These are phyloP conservation scores for Elaeis guineensis DNA, from an alignment of 176 grass and related monocot genomes.

Conservation along the genomic window DNA sequence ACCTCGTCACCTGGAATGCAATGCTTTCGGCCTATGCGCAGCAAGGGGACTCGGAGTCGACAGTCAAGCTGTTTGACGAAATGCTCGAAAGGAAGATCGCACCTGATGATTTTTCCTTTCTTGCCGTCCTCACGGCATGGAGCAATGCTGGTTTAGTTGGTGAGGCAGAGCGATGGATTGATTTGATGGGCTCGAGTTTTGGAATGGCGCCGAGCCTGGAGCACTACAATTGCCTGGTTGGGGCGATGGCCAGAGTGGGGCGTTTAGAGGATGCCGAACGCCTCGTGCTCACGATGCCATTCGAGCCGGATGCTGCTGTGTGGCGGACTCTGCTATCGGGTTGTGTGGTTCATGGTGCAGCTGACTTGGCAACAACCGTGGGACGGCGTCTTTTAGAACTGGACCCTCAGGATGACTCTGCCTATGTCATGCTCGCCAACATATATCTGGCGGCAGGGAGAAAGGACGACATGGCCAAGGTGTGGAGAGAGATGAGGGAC, in stretches of 20 bases:
- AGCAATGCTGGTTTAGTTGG: conserved; percentile 30
- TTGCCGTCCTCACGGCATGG: conserved; percentile 34
- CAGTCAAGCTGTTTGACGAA: conserved; percentile 15
- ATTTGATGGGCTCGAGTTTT: conserved; percentile 23
- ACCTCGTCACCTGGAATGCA: conserved; percentile 40
- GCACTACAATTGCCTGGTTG: conserved; percentile 42
- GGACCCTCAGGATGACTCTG: conserved; percentile 27
- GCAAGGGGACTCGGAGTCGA: conserved; percentile 14
- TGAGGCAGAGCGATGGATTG: conserved; percentile 27
- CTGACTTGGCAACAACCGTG: conserved; percentile 20
- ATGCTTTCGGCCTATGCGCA: conserved; percentile 25
- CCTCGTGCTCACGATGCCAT: conserved; percentile 25
- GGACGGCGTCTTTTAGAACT: conserved; percentile 24
- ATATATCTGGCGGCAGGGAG: conserved; percentile 26
- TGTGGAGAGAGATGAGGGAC: conserved; percentile 41
- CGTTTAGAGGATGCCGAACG: conserved; percentile 27
- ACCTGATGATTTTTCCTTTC: conserved; percentile 29
- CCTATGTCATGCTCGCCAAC: conserved; percentile 46
- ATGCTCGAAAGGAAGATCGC: conserved; percentile 15
- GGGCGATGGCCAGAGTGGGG: conserved; percentile 29
- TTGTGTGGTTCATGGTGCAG: conserved; percentile 27
- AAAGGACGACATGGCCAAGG: conserved; percentile 22
- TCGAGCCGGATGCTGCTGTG: conserved; percentile 35
- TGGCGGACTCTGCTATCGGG: conserved; percentile 29
- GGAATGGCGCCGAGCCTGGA: conserved; percentile 27